phyloP scores from a whole-genome alignment of 345 rosid species.

The Bruguiera gymnorhiza region DNA sequence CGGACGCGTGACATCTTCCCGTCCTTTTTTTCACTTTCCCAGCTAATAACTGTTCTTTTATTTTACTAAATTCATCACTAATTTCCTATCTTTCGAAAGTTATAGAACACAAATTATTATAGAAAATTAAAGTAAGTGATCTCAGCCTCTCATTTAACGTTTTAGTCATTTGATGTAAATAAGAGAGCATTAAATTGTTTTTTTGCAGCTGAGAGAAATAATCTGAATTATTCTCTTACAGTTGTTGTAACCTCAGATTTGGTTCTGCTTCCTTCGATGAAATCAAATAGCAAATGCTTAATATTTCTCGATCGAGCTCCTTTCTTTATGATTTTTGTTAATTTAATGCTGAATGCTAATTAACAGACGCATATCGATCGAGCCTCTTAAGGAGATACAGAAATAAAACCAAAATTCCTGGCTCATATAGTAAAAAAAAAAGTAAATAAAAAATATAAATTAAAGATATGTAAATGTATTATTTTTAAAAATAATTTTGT shows the following conservation, averaged over 20 bases:
- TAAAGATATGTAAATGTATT: no score
- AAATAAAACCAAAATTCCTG: no score
- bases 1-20: slow-evolving; percentile 40
- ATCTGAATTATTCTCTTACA: neutral
- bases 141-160: neutral
- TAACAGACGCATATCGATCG: no score
- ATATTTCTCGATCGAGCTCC: neutral
- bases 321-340: no score
- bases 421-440: no score
- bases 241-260: slow-evolving; percentile 11
- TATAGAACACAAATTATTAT: neutral
- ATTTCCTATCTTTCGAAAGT: slow-evolving; percentile 1
- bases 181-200: neutral
- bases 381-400: no score
- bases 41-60: slow-evolving; percentile 2
- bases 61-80: neutral
- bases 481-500: no score
- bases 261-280: neutral
- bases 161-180: neutral
- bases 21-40: neutral
- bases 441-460: no score
- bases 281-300: neutral
- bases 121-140: no score
- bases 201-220: slow-evolving; percentile 11
- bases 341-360: no score